Base-by-base conservation (phyloP, 1,284 basidiomycete genomes). In the Abortiporus biennis region DNA sequence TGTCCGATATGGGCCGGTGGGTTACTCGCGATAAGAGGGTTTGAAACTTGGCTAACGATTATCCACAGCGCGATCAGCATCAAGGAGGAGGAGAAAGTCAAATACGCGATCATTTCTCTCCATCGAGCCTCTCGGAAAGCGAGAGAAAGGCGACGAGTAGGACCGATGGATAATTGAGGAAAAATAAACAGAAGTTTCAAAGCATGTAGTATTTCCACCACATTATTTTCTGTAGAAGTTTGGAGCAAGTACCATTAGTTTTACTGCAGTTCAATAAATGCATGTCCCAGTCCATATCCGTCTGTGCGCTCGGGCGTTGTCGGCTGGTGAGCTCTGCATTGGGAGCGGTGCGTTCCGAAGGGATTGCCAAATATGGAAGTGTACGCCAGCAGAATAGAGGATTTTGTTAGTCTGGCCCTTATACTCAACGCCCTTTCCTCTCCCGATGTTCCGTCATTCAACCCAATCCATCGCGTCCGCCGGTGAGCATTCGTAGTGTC, bases 61-160 rank as follows among this genome's bases (percentile, higher is more conserved):
- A 15, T 35, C 19, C 36, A 16, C 54, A 90, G 89, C 46, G 74
- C 81, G 2, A 64, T 90, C 40, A 76, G 76, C 44, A 64, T 66
- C 1, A 68, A 71, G 42, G 76, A 88, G 55, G 76, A 74, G 45
- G 86, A 91, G 56, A 84, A 82, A 55, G 80, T 90, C 47, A 92
- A 91, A 63, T 81, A 85, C 52, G 80, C 83, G 0, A 71, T 92
- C 44, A 63, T 82, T 32, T 54, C 63, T 16, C 66, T 87, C 35
- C 78, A 83, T 54, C 71, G 84, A 41, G 73, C 76, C 15, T 82
- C 82, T 24, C 71, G 80, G 40, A 86, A 84, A 58, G 70, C 75
- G 40, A 73, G 81, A 27, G 84, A 86, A 47, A 71, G 85, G 54
- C 69, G 84, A 52, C 70, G 80, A 48, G 64, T 65, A 37, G 60